Evolutionary conservation across 768 basidiomycete species (phyloP).

Genomic region (Lanmaoa rubissima): DNA sequence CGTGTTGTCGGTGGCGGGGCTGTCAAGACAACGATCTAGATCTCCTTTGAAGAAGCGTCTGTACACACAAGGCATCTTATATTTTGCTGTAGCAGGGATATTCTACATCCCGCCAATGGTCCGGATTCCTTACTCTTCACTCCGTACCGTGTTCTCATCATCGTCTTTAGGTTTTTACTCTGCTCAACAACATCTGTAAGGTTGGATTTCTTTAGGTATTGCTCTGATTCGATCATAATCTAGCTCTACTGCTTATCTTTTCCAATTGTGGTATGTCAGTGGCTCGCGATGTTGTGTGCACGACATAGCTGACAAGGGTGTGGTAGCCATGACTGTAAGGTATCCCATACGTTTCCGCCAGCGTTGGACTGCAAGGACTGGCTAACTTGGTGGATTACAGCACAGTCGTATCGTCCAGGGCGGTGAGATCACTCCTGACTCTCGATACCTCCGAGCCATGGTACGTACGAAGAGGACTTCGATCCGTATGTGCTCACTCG

Average conservation of each 20-base stretch:
- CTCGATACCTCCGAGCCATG: too few relatives aligned
- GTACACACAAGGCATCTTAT: slow-evolving; percentile 16
- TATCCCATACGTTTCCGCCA: background rate
- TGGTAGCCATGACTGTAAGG: slow-evolving; percentile 11
- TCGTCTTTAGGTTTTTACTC: slow-evolving; percentile 5
- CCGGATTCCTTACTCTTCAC: background rate
- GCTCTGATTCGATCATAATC: background rate
- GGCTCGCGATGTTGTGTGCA: background rate
- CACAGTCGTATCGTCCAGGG: too few relatives aligned
- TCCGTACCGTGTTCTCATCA: background rate
- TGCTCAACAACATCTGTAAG: slow-evolving; percentile 6
- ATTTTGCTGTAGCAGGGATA: slow-evolving; percentile 12
- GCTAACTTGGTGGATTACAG: too few relatives aligned
- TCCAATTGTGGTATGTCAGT: slow-evolving; percentile 1
- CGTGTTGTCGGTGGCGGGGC: slow-evolving; percentile 13
- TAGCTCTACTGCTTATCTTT: background rate
- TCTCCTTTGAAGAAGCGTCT: slow-evolving; percentile 19
- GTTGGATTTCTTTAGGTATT: background rate
- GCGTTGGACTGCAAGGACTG: too few relatives aligned
- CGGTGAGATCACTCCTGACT: too few relatives aligned
- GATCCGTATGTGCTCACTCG: background rate
- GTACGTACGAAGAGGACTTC: background rate
- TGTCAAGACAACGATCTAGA: slow-evolving; percentile 7
- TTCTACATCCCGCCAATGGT: slow-evolving; percentile 17
- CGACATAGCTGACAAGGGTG: background rate